These are phyloP conservation scores for Oryza officinalis DNA, from an alignment of 176 grass and related monocot genomes.

Conservation along the genomic window DNA sequence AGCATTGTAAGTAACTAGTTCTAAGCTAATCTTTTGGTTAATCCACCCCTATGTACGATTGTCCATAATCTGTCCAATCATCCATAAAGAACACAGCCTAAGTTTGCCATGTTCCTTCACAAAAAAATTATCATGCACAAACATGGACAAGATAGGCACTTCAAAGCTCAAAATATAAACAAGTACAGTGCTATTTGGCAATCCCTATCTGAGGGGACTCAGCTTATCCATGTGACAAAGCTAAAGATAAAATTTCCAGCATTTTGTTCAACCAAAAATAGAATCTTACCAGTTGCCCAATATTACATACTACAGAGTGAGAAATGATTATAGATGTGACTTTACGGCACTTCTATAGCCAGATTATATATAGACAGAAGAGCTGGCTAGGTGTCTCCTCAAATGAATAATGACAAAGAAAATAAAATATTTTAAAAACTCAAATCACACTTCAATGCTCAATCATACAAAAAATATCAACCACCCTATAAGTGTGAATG, in stretches of 20 bases:
- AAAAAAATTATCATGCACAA: neutral
- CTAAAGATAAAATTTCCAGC: neutral
- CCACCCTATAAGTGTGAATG: neutral
- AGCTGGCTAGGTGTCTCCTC: neutral
- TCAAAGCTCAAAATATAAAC: neutral
- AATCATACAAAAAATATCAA: neutral
- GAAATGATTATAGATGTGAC: neutral
- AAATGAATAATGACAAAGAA: neutral
- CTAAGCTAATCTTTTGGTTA: too few species aligned
- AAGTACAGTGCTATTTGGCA: neutral
- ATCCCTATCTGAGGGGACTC: neutral
- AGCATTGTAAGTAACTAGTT: too few species aligned
- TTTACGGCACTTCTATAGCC: neutral
- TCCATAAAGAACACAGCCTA: too few species aligned
- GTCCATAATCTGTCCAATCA: too few species aligned
- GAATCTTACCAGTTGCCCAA: neutral
- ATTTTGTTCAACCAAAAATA: neutral
- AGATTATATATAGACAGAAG: neutral
- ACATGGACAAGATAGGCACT: neutral
- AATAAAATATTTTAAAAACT: neutral
- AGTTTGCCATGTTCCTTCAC: neutral
- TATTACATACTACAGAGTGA: neutral
- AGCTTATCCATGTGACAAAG: neutral
- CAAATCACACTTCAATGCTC: neutral
- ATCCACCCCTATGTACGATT: too few species aligned